Base-by-base conservation (phyloP, 768 basidiomycete genomes). In the Amanita brunnescens region DNA sequence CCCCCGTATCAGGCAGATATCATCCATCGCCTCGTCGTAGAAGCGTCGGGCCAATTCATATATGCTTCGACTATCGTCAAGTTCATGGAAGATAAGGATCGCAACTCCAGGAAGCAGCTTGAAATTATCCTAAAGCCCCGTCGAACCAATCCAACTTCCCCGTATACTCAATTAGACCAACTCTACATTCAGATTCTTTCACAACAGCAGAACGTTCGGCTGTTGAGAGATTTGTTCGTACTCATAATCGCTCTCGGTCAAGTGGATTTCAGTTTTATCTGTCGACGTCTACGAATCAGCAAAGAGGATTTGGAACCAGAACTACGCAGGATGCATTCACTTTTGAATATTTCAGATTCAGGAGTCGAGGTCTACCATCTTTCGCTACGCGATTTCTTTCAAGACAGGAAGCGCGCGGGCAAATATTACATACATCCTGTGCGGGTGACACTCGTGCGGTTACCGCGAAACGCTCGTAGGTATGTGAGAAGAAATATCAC, bases 61-160 rank as follows among this genome's bases (percentile, higher is more conserved):
- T 62, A 62, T 41, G 57, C 64, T 1, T 35, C 63, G 20, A 62
- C 64, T 1, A 58, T 64, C 54, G 13, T 42, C 24, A 42, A 42
- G 21, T 42, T 42, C 24, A 7, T 42, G 13, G 41, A 42, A 16
- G 24, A 23, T 13, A 13, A 21, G 23, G 21, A 42, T 13, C 10
- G 14, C 20, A 21, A 42, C 21, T 20, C 41, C 5, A 49, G 21
- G 38, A 49, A 52, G 2, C 40, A 47, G 12, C 52, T 51, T 23
- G 18, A 34, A 2, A 14, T 41, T 8, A 33, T 58, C 5, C 42
- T 52, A 10, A 6, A 51, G 44, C 45, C 32, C 9, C 7, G 18
- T 20, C 29, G 39, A 8, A 12, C 38, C 6, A 35, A 33, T 18
- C 13, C 13, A 23, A 13, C 33, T 2, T 37, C 48, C 0, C 30